A percentile compares a stretch with the other conserved stretches of the same genome.
Evolutionary conservation across 2,329 filamentous ascomycete genomes (phyloP).

Genomic region (Penicillium italicum): DNA sequence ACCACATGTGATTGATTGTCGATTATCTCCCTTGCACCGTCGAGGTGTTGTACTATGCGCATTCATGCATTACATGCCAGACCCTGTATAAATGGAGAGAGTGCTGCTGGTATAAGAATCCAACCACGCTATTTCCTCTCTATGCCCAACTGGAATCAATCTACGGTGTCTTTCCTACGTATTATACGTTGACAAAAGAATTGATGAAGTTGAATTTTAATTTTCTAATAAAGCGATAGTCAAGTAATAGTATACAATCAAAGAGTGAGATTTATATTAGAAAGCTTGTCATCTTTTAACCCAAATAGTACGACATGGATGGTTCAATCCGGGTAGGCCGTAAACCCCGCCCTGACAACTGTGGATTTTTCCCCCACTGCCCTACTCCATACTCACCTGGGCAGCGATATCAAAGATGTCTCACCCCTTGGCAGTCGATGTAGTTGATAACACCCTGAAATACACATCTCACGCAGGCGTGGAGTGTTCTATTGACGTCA

Average conservation of each 20-base stretch:
- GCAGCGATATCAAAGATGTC: not conserved
- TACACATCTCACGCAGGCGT: conserved; percentile 15
- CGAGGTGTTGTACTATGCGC: not conserved
- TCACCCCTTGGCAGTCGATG: not conserved
- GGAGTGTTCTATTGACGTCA: conserved; percentile 16
- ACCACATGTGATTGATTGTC: not conserved
- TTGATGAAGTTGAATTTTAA: not conserved
- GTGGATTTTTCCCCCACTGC: not conserved
- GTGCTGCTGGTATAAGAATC: too few relatives aligned
- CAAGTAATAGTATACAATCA: too few relatives aligned
- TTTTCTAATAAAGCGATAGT: not conserved
- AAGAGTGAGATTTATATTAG: not conserved
- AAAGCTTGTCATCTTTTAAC: not conserved
- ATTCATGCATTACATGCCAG: not conserved
- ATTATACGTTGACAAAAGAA: not conserved
- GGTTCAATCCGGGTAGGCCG: not conserved
- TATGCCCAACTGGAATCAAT: not conserved
- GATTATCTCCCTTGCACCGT: not conserved
- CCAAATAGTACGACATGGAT: not conserved
- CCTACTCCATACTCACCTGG: not conserved
- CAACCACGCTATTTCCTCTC: too few relatives aligned
- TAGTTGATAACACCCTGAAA: conserved; percentile 14
- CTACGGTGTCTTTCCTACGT: not conserved
- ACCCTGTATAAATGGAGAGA: not conserved
- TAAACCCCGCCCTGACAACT: not conserved